phyloP scores from a whole-genome alignment of 1,284 basidiomycete species.

The Cutaneotrichosporon cutaneum region DNA sequence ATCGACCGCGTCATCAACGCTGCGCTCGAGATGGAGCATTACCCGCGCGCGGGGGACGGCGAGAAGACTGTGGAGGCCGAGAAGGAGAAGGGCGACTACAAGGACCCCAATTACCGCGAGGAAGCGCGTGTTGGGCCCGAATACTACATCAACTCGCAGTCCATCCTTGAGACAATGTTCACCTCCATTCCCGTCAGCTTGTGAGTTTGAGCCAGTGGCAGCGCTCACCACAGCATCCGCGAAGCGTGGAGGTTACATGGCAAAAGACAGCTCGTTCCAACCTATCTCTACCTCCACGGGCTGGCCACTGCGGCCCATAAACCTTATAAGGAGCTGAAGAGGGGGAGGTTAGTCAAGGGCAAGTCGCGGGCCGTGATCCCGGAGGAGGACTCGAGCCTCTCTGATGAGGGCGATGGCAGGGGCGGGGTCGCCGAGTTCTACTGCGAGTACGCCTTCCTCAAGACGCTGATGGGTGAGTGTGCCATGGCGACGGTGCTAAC shows the following conservation, averaged over 20 bases:
- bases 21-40: constrained; percentile 37
- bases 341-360: constrained; percentile 50
- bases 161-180: constrained; percentile 9
- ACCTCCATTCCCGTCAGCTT: constrained; percentile 23
- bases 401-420: background rate
- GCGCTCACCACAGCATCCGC: constrained; percentile 30
- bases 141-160: background rate
- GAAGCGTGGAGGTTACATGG: constrained; percentile 10
- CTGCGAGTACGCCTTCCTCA: constrained; percentile 12
- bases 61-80: constrained; percentile 6
- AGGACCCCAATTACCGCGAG: constrained; percentile 25
- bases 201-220: constrained; percentile 14
- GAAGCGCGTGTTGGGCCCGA: background rate
- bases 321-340: constrained; percentile 36
- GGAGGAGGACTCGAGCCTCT: background rate
- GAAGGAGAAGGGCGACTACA: constrained; percentile 24
- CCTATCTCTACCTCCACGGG: constrained; percentile 31
- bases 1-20: constrained; percentile 27
- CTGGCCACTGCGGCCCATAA: constrained; percentile 22
- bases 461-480: constrained; percentile 17
- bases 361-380: constrained; percentile 36
- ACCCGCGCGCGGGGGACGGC: constrained; percentile 31
- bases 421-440: background rate
- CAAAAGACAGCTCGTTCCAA: constrained; percentile 29
- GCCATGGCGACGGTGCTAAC: background rate